Evolutionary conservation across 495 filamentous ascomycete species (phyloP).

Genomic region (Jackrogersella minutella): DNA sequence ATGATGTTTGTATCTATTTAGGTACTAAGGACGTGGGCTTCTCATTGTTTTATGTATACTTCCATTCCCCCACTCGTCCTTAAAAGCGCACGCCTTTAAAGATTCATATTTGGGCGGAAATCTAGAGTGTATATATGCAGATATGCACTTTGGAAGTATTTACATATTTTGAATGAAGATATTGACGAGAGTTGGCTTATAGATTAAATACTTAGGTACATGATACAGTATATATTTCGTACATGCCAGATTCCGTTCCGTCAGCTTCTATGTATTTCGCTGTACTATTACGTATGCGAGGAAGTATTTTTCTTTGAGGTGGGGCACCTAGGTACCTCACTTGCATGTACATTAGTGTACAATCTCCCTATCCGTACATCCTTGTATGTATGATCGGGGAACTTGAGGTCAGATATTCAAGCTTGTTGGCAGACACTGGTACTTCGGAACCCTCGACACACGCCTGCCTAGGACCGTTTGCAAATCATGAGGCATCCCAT

Average conservation of each 20-base stretch:
- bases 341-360: slow-evolving; percentile 2
- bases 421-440: background rate
- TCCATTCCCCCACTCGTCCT: no score
- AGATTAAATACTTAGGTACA: background rate
- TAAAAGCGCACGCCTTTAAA: background rate
- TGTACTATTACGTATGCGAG: slow-evolving; percentile 26
- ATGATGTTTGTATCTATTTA: no score
- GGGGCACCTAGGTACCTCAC: slow-evolving; percentile 27
- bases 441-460: background rate
- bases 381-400: no score
- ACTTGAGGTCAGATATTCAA: background rate
- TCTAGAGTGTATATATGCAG: no score
- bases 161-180: background rate
- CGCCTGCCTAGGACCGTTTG: background rate
- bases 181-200: background rate
- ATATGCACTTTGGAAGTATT: no score
- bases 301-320: slow-evolving; percentile 1
- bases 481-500: no score
- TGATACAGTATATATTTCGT: background rate
- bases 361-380: no score
- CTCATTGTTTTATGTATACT: no score
- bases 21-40: no score
- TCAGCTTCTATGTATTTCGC: slow-evolving; percentile 1
- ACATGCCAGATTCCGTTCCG: slow-evolving; percentile 19
- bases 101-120: no score